Evolutionary conservation across 1,284 basidiomycete genomes (phyloP), one percentile per base, ranked within the genome.

Genomic region (Trametes versicolor): DNA sequence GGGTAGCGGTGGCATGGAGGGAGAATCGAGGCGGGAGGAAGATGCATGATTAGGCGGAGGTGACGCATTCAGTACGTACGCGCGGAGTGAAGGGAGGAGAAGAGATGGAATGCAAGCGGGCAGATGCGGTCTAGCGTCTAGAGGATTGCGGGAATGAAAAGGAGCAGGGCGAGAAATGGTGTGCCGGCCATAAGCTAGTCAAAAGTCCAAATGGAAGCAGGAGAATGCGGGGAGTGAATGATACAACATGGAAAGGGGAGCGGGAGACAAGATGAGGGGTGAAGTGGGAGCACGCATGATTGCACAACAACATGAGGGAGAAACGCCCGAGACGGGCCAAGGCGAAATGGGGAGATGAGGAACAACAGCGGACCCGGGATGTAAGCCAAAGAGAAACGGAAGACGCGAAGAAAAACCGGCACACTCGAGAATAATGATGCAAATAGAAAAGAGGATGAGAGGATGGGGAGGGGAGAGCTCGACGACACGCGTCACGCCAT

Each of bases 81-180:
- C 29, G 34, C 29, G 51, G 32, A 41, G 43, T 37, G 50, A n/a
- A 23, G 36, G 49, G n/a, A 21, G 21, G 25, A 50, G 32, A 39
- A 50, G 47, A 34, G 13, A 52, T 45, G 29, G 29, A 27, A 56
- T 45, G 36, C 27, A 57, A 56, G 52, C 41, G 34, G 60, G 62
- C 58, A 61, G 54, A 54, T 65, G 64, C 64, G 49, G 59, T 65
- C 64, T 65, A 61, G 55, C 41, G 50, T 68, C 66, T 68, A 68
- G 58, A 54, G 49, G 57, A 58, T 49, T 37, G 47, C 50, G 60
- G 43, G 43, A 5, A 37, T 10, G 45, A 49, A 45, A 39, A 15
- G 15, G 34, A n/a, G 29, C 29, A 50, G 19, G 49, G 29, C 41
- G 25, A 36, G 52, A 45, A 54, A 36, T 45, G 53, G 65, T 45